Base-by-base conservation (phyloP, 2,329 filamentous ascomycete genomes). In the Cryphonectria parasitica region DNA sequence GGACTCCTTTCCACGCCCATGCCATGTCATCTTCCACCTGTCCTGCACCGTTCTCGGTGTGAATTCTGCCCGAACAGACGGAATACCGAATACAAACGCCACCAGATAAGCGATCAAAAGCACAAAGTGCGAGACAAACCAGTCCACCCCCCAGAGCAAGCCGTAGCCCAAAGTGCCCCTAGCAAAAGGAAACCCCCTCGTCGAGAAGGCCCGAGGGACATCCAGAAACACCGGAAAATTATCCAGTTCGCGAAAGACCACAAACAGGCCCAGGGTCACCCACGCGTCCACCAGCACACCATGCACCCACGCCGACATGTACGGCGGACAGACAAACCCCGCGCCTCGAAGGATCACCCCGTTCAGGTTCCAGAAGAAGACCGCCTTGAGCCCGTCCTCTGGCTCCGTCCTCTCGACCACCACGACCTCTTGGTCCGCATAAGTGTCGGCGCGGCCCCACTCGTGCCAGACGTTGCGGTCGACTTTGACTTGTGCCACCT, bases 291-390 rank as follows among this genome's bases (percentile, higher is more conserved):
- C 45, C 5, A 77, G 31, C 1, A 74, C 3, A 0, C 69, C 73
- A 8, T 75, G 73, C 4, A 77, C 15, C 22, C 66, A 39, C 1
- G 64, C 36, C 0, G 74, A 73, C 0, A 75, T 73, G 13, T 76
- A 70, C 1, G 71, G 68, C 22, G 71, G 71, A 31, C 65, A 65
- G 15, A 1, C 45, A 19, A 68, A 15, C 3, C 36, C 62, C 28
- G 70, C 17, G 72, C 76, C 45, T 39, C 75, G 74, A 7, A 84
- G 74, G 19, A 83, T 77, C 3, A 83, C 75, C 0, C 81, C 81
- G 58, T 86, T 86, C 36, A 86, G 69, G 66, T 86, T 86, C 78
- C 83, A 82, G 73, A 86, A 87, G 75, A 87, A 86, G 0, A 84
- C 71, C 2, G 82, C 78, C 74, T 87, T 87, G 15, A 78, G 74